Evolutionary conservation across 2,329 filamentous ascomycete genomes (phyloP), one percentile per base, ranked within the genome.

Genomic region (Byssochlamys sp.): DNA sequence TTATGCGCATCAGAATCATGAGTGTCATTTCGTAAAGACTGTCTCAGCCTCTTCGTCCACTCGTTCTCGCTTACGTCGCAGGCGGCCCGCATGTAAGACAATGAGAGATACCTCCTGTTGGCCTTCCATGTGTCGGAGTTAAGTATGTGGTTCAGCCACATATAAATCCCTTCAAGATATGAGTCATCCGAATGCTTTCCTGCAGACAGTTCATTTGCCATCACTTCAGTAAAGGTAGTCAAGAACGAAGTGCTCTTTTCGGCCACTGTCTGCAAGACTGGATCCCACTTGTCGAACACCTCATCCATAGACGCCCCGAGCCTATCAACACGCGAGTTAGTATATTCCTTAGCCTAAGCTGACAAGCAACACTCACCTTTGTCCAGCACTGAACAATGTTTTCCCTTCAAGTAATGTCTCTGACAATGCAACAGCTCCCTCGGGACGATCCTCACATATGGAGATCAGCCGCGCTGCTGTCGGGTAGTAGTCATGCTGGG

Each of bases 121-220:
- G 61, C 61, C 10, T 63, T 62, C 76, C 75, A 80, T 1, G 66
- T 63, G 2, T 67, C 54, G 10, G 73, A 73, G 4, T 67, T 67
- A 27, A 80, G 62, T 9, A 83, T 69, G 62, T 81, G 78, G 7
- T 74, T 62, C 27, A 81, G 62, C 81, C 81, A 84, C 33, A 74
- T 66, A 59, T 72, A 78, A 31, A 78, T 55, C 1, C 72, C 77
- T 66, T 82, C 77, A 35, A 66, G 66, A 5, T 65, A 61, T 0
- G 72, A 65, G 59, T 75, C 66, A 58, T 66, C 56, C 49, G 60
- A 45, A 33, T 57, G 35, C 3, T 54, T 56, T 29, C 63, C 56
- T 52, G 67, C 66, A 1, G 69, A 69, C 56, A 80, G 64, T 10
- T 61, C 59, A 25, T 69, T 58, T 4, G 73, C 66, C 62, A 81